phyloP scores from a whole-genome alignment of 208 protist genomes.

The Leishmania tropica region DNA sequence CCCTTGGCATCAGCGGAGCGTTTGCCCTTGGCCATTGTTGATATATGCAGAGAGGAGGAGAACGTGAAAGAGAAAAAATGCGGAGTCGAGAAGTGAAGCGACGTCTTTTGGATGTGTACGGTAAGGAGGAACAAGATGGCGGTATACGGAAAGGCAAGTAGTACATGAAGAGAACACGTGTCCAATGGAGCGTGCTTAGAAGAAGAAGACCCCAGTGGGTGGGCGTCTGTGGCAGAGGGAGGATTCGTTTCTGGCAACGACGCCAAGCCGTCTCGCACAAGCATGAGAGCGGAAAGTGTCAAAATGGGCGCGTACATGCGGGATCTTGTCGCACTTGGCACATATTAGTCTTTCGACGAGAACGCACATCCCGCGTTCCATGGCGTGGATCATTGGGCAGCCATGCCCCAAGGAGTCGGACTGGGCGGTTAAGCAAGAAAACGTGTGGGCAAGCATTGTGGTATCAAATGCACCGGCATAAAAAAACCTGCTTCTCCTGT shows the following conservation, averaged over 20 bases:
- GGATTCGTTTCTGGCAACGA: neutral
- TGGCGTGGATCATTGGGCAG: slow-evolving; percentile 26
- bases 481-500: slow-evolving; percentile 38
- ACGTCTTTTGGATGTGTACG: neutral
- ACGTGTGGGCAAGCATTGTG: slow-evolving; percentile 22
- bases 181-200: neutral
- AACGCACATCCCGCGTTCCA: neutral
- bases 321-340: neutral
- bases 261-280: neutral
- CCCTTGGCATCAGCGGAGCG: slow-evolving; percentile 71
- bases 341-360: neutral
- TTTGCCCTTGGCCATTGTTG: slow-evolving; percentile 79
- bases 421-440: slow-evolving; percentile 14
- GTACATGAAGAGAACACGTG: neutral
- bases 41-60: neutral
- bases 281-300: neutral
- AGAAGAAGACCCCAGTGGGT: no score
- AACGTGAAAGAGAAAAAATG: neutral
- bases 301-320: neutral
- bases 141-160: neutral
- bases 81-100: neutral
- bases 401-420: slow-evolving; percentile 8
- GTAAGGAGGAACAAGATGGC: neutral
- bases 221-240: neutral
- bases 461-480: slow-evolving; percentile 36